Percentiles rank a stretch among this genome's conserved stretches.
Evolutionary conservation across 208 protist genomes (phyloP).

Genomic region (Trypanosoma scelopori): DNA sequence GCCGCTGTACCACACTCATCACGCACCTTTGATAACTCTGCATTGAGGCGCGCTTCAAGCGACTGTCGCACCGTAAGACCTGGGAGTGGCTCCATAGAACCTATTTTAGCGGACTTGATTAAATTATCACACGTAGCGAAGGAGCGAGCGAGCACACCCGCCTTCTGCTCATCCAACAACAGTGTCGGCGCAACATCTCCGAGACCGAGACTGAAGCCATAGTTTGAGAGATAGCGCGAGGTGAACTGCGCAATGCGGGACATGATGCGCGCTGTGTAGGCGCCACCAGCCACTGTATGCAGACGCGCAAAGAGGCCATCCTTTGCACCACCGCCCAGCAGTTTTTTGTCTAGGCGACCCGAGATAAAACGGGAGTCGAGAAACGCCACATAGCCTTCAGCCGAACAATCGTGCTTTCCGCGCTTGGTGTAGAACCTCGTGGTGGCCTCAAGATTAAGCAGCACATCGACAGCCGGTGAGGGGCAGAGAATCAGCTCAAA

Average conservation of each 20-base stretch:
- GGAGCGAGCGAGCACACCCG: slow-evolving; percentile 89
- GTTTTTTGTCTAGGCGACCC: slow-evolving; percentile 97
- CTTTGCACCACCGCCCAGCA: slow-evolving; percentile 94
- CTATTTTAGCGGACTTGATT: slow-evolving; percentile 93
- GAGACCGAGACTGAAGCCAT: slow-evolving; percentile 99
- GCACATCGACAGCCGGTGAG: slow-evolving; percentile 42
- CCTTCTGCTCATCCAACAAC: slow-evolving; percentile 89
- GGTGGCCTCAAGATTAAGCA: slow-evolving; percentile 92
- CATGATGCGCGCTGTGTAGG: slow-evolving; percentile 93
- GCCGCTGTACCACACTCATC: slow-evolving; percentile 96
- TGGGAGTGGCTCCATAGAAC: slow-evolving; percentile 90
- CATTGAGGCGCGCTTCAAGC: slow-evolving; percentile 95
- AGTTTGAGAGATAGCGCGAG: slow-evolving; percentile 92
- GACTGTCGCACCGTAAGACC: slow-evolving; percentile 95
- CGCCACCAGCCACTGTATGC: slow-evolving; percentile 78
- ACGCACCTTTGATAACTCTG: slow-evolving; percentile 96
- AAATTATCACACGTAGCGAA: slow-evolving; percentile 91
- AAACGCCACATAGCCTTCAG: slow-evolving; percentile 95
- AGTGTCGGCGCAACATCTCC: slow-evolving; percentile 95
- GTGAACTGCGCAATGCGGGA: slow-evolving; percentile 94
- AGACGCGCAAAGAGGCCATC: slow-evolving; percentile 96
- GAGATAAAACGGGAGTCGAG: slow-evolving; percentile 93
- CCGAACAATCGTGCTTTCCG: slow-evolving; percentile 61
- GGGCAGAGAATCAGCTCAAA: slow-evolving; percentile 94
- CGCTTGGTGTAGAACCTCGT: slow-evolving; percentile 85